Conservation (phyloP, 176 grass and related monocot genomes). For the Saccharum officinarum region DNA sequence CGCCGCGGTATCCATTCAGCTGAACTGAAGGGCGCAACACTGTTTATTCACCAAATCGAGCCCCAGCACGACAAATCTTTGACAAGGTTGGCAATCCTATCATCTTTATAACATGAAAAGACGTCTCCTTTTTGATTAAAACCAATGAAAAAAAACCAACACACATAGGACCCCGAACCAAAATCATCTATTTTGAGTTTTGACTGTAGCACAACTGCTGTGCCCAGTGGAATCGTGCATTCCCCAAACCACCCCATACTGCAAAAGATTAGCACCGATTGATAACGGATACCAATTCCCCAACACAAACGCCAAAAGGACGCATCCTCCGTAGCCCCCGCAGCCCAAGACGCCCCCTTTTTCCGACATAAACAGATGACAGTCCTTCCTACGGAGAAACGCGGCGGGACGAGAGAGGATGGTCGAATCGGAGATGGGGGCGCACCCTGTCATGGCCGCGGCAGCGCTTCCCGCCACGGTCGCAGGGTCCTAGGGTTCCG, state of each 20-base stretch:
- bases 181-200: not conserved
- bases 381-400: not conserved
- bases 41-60: not conserved
- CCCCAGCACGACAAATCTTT: not conserved
- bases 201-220: not conserved
- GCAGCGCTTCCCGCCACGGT: not conserved
- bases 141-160: not conserved
- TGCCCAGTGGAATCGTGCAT: conserved; percentile 20
- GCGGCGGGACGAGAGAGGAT: not conserved
- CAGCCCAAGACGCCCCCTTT: not conserved
- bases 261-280: not conserved
- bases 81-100: not conserved
- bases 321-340: not conserved
- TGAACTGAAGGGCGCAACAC: not conserved
- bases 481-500: conserved; percentile 43
- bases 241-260: not conserved
- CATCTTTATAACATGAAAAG: not conserved
- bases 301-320: not conserved
- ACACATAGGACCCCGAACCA: not conserved
- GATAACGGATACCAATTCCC: not conserved
- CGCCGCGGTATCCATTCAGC: not conserved
- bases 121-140: conserved; percentile 14
- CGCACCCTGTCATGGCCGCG: conserved; percentile 58
- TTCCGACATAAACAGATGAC: not conserved
- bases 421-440: conserved; percentile 11